phyloP scores from a whole-genome alignment of 305 asterid genomes.

The Fraxinus velutina region DNA sequence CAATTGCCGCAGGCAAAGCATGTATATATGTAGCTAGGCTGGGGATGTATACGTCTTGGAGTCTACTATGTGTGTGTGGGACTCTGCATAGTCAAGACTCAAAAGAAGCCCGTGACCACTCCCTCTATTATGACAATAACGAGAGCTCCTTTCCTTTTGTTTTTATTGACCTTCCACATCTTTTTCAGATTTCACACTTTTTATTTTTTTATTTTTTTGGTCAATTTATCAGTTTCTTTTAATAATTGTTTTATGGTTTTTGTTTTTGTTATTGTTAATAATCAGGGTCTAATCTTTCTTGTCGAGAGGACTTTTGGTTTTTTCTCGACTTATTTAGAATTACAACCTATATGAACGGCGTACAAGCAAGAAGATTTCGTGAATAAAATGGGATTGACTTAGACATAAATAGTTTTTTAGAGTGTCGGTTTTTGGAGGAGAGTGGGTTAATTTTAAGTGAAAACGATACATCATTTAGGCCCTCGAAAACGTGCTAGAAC shows the following conservation, averaged over 20 bases:
- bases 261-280: not conserved
- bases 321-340: not conserved
- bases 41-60: conserved; percentile 21
- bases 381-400: not conserved
- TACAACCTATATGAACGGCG: not conserved
- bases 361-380: not conserved
- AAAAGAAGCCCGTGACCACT: conserved; percentile 60
- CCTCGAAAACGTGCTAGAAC: no score
- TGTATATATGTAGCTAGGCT: conserved; percentile 15
- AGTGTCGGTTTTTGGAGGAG: not conserved
- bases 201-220: not conserved
- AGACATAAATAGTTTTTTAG: not conserved
- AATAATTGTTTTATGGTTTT: not conserved
- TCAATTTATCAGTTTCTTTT: not conserved
- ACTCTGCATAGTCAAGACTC: conserved; percentile 46
- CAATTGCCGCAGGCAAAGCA: not conserved
- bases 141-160: conserved; percentile 28
- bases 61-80: conserved; percentile 25
- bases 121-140: conserved; percentile 39
- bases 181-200: conserved; percentile 13
- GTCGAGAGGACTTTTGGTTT: not conserved
- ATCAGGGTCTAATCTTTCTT: not conserved
- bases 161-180: conserved; percentile 21
- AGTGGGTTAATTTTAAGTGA: not conserved
- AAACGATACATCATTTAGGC: not conserved